phyloP scores from a whole-genome alignment of 2,329 filamentous ascomycete genomes.

The Pseudogymnoascus sp. region DNA sequence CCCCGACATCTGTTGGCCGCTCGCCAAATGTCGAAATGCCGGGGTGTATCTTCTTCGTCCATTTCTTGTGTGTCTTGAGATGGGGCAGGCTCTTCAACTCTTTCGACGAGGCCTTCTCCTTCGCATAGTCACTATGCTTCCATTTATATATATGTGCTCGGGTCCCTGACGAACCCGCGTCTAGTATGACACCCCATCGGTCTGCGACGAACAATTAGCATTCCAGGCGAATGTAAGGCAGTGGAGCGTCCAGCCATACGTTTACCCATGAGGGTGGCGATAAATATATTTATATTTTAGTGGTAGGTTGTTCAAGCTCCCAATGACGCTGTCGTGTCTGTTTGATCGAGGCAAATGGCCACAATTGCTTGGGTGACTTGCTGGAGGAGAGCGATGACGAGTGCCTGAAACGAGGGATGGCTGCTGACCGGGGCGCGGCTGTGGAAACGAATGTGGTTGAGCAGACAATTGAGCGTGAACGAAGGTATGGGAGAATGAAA shows the following conservation, averaged over 20 bases:
- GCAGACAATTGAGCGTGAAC: slow-evolving; percentile 2
- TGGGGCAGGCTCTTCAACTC: slow-evolving; percentile 65
- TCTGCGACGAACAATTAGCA: slow-evolving; percentile 30
- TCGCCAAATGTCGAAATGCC: slow-evolving; percentile 87
- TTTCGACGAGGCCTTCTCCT: slow-evolving; percentile 49
- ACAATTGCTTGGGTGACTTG: neutral
- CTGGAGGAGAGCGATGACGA: neutral
- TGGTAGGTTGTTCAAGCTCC: neutral
- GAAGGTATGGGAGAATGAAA: neutral
- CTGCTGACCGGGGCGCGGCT: neutral
- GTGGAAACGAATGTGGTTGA: slow-evolving; percentile 5
- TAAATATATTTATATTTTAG: neutral
- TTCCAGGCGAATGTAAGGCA: neutral
- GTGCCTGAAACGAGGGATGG: slow-evolving; percentile 1
- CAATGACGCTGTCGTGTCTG: neutral
- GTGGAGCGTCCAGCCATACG: neutral
- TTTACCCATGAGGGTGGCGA: slow-evolving; percentile 6
- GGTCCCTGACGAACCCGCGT: slow-evolving; percentile 96
- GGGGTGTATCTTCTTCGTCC: slow-evolving; percentile 90
- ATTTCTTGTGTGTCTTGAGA: slow-evolving; percentile 74
- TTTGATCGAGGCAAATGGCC: neutral
- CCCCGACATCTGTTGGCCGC: slow-evolving; percentile 66
- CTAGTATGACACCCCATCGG: slow-evolving; percentile 87
- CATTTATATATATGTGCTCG: slow-evolving; percentile 91
- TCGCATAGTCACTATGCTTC: slow-evolving; percentile 66